Conservation (phyloP, 2,329 filamentous ascomycete genomes). For the Pseudocercospora macadamiae region DNA sequence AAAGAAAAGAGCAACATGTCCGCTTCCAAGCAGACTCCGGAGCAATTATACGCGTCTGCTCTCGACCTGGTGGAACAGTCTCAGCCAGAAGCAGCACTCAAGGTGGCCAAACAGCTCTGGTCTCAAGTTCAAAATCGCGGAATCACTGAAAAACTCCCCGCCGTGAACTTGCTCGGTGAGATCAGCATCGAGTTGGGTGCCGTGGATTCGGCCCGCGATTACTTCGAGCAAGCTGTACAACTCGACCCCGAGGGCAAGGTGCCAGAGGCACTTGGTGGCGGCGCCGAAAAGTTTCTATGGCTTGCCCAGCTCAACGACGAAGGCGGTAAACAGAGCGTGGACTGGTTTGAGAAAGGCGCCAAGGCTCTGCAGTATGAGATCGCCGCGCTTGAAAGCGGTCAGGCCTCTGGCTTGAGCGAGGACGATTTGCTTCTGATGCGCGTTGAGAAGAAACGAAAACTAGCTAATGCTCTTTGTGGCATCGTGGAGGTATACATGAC, state of each 20-base stretch:
- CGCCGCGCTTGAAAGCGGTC: slow-evolving; percentile 59
- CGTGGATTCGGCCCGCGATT: slow-evolving; percentile 70
- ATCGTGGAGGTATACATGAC: slow-evolving; percentile 99
- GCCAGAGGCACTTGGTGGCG: slow-evolving; percentile 73
- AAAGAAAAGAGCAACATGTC: slow-evolving; percentile 45
- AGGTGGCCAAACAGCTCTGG: slow-evolving; percentile 58
- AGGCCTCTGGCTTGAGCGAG: slow-evolving; percentile 38
- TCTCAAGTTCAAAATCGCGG: slow-evolving; percentile 46
- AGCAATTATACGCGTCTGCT: slow-evolving; percentile 60
- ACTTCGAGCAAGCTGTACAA: slow-evolving; percentile 72
- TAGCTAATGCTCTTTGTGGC: slow-evolving; percentile 89
- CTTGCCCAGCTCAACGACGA: slow-evolving; percentile 81
- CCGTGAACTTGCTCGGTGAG: slow-evolving; percentile 76
- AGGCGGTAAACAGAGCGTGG: slow-evolving; percentile 62
- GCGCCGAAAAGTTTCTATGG: slow-evolving; percentile 92
- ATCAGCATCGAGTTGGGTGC: slow-evolving; percentile 83
- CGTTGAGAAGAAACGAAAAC: slow-evolving; percentile 75
- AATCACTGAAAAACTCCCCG: slow-evolving; percentile 56
- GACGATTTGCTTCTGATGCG: slow-evolving; percentile 45
- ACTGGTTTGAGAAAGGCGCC: slow-evolving; percentile 69
- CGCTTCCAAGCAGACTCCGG: slow-evolving; percentile 52
- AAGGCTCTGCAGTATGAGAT: slow-evolving; percentile 73
- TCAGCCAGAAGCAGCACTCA: slow-evolving; percentile 60
- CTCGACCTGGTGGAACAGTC: slow-evolving; percentile 60
- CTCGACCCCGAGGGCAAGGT: slow-evolving; percentile 75